A percentile compares a stretch with the other conserved stretches of the same genome.
phyloP scores from a whole-genome alignment of 1,284 basidiomycete genomes.

The Ganoderma resinaceum region DNA sequence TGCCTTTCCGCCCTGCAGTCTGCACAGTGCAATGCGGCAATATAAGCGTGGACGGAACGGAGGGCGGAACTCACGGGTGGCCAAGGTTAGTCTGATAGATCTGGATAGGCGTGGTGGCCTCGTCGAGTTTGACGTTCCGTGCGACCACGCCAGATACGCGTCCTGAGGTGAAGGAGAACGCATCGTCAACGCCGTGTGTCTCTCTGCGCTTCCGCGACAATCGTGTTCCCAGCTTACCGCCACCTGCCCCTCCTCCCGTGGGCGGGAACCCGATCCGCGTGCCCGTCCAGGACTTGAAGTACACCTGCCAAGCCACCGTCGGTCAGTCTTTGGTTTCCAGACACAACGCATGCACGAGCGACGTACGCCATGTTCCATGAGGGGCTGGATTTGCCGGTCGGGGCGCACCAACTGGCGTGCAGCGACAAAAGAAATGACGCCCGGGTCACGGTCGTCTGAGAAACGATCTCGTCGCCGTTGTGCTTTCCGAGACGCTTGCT shows the following conservation, averaged over 20 bases:
- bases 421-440: not conserved
- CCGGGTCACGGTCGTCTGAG: not conserved
- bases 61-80: conserved; percentile 47
- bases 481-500: conserved; percentile 9
- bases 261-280: conserved; percentile 62
- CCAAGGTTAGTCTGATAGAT: conserved; percentile 62
- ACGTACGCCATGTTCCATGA: conserved; percentile 58
- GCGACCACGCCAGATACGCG: conserved; percentile 57
- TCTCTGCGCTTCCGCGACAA: not conserved
- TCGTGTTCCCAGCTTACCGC: conserved; percentile 41
- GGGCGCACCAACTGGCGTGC: conserved; percentile 51
- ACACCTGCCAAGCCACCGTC: conserved; percentile 47
- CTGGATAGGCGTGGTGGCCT: conserved; percentile 53
- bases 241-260: conserved; percentile 67
- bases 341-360: conserved; percentile 11
- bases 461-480: conserved; percentile 2
- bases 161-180: conserved; percentile 41
- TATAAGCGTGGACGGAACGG: not conserved
- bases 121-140: conserved; percentile 54
- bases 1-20: too few species aligned
- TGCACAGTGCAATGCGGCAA: not conserved
- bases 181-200: not conserved
- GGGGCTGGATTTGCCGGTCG: conserved; percentile 56
- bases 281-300: conserved; percentile 72
- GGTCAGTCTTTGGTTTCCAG: not conserved